phyloP scores from a whole-genome alignment of 352 stramenopile species.

The Pythium folliculosum region DNA sequence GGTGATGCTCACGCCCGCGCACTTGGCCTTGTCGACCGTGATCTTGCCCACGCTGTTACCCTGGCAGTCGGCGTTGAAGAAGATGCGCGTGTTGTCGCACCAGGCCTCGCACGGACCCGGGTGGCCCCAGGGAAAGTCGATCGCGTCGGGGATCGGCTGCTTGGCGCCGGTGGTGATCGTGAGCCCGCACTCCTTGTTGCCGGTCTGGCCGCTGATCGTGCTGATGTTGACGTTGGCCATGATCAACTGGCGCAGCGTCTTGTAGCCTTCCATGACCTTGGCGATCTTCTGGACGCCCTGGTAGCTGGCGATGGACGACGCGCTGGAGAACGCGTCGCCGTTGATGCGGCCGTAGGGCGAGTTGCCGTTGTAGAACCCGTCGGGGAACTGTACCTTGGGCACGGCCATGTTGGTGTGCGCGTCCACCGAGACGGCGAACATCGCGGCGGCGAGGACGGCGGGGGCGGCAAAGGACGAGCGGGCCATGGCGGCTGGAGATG shows the following conservation, averaged over 20 bases:
- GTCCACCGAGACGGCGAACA: slow-evolving; percentile 18
- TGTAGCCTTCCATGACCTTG: slow-evolving; percentile 14
- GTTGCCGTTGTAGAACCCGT: slow-evolving; percentile 27
- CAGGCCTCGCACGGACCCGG: slow-evolving; percentile 11
- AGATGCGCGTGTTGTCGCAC: too few relatives aligned
- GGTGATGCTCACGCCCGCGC: slow-evolving; percentile 13
- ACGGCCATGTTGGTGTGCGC: slow-evolving; percentile 25
- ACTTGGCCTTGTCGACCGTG: slow-evolving; percentile 16
- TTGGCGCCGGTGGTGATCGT: slow-evolving; percentile 2
- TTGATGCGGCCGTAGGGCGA: slow-evolving; percentile 13
- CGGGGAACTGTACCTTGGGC: slow-evolving; percentile 12
- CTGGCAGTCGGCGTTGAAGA: slow-evolving; percentile 12
- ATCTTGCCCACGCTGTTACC: slow-evolving; percentile 21
- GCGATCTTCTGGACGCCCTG: slow-evolving; percentile 20
- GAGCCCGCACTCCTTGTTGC: slow-evolving; percentile 15
- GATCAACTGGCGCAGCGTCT: slow-evolving; percentile 9
- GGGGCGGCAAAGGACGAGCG: not conserved
- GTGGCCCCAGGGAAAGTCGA: slow-evolving; percentile 18
- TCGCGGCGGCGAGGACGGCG: not conserved
- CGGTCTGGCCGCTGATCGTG: slow-evolving; percentile 11
- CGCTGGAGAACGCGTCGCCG: not conserved
- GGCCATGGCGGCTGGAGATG: too few relatives aligned
- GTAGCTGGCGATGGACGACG: slow-evolving; percentile 6
- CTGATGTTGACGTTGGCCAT: slow-evolving; percentile 8
- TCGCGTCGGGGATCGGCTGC: slow-evolving; percentile 10